Conservation (phyloP, 2,329 filamentous ascomycete genomes). For the Orbilia brochopaga region DNA sequence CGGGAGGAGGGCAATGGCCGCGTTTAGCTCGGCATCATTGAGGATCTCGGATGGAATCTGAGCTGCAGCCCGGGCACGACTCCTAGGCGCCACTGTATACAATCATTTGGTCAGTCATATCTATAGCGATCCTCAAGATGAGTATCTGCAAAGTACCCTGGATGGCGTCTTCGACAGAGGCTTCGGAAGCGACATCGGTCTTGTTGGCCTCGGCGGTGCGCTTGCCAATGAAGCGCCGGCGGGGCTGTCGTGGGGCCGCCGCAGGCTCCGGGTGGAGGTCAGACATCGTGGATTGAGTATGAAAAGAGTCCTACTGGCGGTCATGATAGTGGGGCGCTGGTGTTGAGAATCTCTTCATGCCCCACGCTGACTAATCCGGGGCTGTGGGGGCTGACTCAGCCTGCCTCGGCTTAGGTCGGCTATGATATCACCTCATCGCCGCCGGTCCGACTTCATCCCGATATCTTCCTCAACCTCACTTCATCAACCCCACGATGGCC, state of each 20-base stretch:
- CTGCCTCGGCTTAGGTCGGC: background rate
- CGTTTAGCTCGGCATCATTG: conserved; percentile 82
- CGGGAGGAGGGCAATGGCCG: conserved; percentile 83
- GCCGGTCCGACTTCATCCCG: background rate
- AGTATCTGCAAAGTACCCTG: conserved; percentile 65
- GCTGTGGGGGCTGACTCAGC: background rate
- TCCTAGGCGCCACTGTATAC: conserved; percentile 66
- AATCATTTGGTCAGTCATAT: background rate
- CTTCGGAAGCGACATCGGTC: conserved; percentile 55
- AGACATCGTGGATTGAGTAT: conserved; percentile 5
- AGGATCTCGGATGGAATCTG: conserved; percentile 87
- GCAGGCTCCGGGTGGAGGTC: conserved; percentile 58
- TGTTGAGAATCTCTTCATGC: background rate
- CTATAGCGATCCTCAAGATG: no score
- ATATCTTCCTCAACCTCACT: background rate
- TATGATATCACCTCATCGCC: conserved; percentile 3
- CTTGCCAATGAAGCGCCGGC: conserved; percentile 88
- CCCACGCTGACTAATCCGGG: background rate
- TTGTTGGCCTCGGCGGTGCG: conserved; percentile 68
- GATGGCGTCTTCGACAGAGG: conserved; percentile 64
- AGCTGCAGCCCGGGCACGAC: conserved; percentile 78
- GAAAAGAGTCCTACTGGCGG: background rate
- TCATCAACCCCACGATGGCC: background rate
- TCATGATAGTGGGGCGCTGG: background rate
- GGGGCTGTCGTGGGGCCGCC: conserved; percentile 71